Conservation (phyloP, 257 asterid genomes). For the Solanum clarkiae region DNA sequence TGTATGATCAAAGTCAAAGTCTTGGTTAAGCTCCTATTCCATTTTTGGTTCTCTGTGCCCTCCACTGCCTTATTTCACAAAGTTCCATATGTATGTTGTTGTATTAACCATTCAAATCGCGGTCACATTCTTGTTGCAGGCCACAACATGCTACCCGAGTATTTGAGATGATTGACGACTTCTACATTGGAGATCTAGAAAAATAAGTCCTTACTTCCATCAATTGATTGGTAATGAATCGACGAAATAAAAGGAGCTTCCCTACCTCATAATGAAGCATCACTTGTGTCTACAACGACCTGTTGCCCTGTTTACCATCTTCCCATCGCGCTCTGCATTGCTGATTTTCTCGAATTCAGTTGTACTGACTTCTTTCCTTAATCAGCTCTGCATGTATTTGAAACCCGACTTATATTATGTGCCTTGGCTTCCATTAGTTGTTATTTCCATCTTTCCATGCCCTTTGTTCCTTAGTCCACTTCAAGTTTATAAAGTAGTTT, state of each 20-base stretch:
- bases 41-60: neutral
- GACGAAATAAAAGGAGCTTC: neutral
- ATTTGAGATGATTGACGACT: slow-evolving; percentile 85
- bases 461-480: too few species aligned
- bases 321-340: neutral
- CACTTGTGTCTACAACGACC: neutral
- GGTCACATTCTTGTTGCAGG: slow-evolving; percentile 25
- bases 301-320: neutral
- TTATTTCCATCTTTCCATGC: neutral
- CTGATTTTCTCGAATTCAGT: neutral
- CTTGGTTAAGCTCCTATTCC: neutral
- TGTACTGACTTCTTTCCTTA: neutral
- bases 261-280: neutral
- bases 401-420: neutral
- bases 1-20: neutral
- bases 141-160: slow-evolving; percentile 94
- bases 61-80: neutral
- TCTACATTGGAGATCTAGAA: slow-evolving; percentile 52
- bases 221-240: neutral
- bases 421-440: neutral
- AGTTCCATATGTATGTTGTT: neutral
- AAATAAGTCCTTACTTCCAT: slow-evolving; percentile 9
- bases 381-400: neutral
- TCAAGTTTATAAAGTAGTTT: too few species aligned
- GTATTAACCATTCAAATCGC: neutral